These are phyloP conservation scores for Clarireedia hainanense DNA, from an alignment of 2,329 filamentous ascomycete genomes.

Conservation along the genomic window DNA sequence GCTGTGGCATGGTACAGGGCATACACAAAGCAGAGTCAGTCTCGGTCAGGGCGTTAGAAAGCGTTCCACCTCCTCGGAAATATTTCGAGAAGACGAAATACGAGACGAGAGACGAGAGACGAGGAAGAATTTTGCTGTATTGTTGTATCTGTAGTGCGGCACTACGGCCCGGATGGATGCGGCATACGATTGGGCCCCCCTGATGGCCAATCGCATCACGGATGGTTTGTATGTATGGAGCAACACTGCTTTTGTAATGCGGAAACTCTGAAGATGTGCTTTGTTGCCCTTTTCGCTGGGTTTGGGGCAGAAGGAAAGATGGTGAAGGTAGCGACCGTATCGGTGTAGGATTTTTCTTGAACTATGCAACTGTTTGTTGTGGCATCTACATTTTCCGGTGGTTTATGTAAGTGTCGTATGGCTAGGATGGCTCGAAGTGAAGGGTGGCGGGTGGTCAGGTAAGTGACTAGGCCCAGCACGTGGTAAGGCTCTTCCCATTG, in stretches of 20 bases:
- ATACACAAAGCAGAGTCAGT: neutral
- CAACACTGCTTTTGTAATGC: neutral
- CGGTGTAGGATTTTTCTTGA: too few species aligned
- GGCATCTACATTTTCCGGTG: too few species aligned
- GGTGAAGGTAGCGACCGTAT: too few species aligned
- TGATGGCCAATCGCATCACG: neutral
- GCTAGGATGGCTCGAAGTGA: too few species aligned
- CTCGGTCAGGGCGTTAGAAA: neutral
- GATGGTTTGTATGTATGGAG: neutral
- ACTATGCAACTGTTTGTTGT: too few species aligned
- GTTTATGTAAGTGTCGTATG: too few species aligned
- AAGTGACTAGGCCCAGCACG: too few species aligned
- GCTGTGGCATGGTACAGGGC: too few species aligned
- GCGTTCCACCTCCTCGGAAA: slow-evolving; percentile 6
- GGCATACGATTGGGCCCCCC: neutral
- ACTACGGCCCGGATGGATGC: neutral
- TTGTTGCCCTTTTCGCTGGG: too few species aligned
- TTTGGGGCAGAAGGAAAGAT: too few species aligned
- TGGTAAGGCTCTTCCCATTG: too few species aligned
- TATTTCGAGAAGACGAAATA: neutral
- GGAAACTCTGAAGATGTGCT: neutral
- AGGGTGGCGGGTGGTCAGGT: too few species aligned
- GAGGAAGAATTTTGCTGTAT: neutral
- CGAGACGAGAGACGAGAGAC: neutral
- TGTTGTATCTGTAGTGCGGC: neutral